Base-by-base conservation (phyloP, 805 yeast genomes). In the Candida yuanshanica region DNA sequence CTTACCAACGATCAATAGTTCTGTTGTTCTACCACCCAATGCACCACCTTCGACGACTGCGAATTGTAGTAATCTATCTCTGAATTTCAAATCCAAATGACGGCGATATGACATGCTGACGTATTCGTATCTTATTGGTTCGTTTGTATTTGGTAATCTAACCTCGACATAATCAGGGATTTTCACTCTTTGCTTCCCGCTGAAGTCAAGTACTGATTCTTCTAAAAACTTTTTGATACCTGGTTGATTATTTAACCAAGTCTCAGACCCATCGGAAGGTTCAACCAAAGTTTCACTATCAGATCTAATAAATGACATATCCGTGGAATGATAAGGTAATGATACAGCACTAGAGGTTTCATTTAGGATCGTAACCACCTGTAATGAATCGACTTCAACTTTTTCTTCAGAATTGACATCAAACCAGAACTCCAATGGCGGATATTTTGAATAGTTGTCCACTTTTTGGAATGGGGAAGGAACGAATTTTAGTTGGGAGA, bases 371-470 rank as follows among this genome's bases (percentile, higher is more conserved):
- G 74, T 62, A 1, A 72, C 67, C 2, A 72, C 54, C 27, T 65
- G 65, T 41, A 75, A 48, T 25, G 66, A 45, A 7, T 45, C 50
- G 16, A 45, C 21, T 26, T 63, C 70, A 1, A 68, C 69, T 29
- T 46, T 54, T 11, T 62, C 61, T n/a, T 44, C 41, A 13, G 63
- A 62, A 16, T 61, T 63, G 36, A 74, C 55, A 36, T 68, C 74
- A 26, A 71, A 59, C 79, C 81, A 77, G 35, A 79, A 60, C 50
- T 78, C 83, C 7, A 79, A 57, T 1, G 81, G 78, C 3, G 83
- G 81, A 35, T 64, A 66, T 32, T 62, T 52, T 37, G 59, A 51
- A 40, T 59, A 55, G 18, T 53, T 41, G 4, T 42, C 49, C 7
- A 52, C 50, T 6, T 49, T 48, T 45, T 52, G 45, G 51, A 62